These are phyloP conservation scores for Geranomyces variabilis DNA, from an alignment of 192 early-diverging fungal species.

Conservation along the genomic window DNA sequence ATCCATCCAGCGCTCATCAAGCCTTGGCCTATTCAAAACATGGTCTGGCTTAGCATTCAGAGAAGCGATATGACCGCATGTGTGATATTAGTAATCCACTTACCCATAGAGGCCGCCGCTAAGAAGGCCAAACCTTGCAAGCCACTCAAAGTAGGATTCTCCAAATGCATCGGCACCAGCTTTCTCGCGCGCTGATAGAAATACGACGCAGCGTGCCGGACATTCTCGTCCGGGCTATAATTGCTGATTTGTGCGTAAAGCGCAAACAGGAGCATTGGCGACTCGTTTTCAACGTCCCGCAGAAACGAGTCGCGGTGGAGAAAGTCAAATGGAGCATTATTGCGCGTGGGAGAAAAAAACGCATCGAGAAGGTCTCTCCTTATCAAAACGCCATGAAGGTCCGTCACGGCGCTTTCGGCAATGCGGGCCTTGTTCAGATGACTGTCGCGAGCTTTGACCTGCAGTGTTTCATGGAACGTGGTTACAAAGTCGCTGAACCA, in stretches of 20 bases:
- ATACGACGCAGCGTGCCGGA: slow-evolving; percentile 9
- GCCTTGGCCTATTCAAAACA: slow-evolving; percentile 25
- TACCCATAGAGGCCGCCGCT: slow-evolving; percentile 4
- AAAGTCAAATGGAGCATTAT: slow-evolving; percentile 22
- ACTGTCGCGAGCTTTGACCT: not conserved
- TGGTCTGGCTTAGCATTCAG: too few relatives aligned
- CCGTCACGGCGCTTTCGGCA: not conserved
- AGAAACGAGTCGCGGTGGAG: slow-evolving; percentile 26
- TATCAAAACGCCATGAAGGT: not conserved
- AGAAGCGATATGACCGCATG: too few relatives aligned
- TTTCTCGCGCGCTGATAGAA: slow-evolving; percentile 28
- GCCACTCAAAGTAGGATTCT: slow-evolving; percentile 27
- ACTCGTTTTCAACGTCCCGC: slow-evolving; percentile 16
- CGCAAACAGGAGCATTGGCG: slow-evolving; percentile 36
- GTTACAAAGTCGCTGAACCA: slow-evolving; percentile 23
- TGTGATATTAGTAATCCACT: not conserved
- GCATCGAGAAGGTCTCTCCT: slow-evolving; percentile 13
- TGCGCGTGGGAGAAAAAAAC: not conserved
- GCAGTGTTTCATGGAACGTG: not conserved
- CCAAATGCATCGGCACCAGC: slow-evolving; percentile 25
- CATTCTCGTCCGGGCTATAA: not conserved
- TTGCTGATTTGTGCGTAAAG: slow-evolving; percentile 13
- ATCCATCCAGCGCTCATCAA: slow-evolving; percentile 31
- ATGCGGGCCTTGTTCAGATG: not conserved
- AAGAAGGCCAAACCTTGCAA: slow-evolving; percentile 24